Base-by-base conservation (phyloP, 352 stramenopile genomes). In the Pythium oligandrum region DNA sequence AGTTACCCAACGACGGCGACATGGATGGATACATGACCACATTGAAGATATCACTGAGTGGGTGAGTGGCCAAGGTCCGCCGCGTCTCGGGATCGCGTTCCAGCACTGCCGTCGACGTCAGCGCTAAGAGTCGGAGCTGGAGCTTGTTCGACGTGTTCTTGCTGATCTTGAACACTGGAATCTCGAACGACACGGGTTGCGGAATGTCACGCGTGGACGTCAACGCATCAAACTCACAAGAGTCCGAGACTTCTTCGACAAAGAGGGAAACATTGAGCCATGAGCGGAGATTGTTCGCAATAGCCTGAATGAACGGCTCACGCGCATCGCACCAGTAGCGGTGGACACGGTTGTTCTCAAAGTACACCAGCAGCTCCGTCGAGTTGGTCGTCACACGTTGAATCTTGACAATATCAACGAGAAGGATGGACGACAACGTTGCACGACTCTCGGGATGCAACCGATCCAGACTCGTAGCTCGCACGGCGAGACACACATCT, bases 391-490 rank as follows among this genome's bases (percentile, higher is more conserved):
- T 90, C 33, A 95, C 75, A 10, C 83, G 81, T 50, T 95, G 85
- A 46, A 95, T 87, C 65, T 95, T 95, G 59, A 95, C 77, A 55
- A 95, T 91, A 57, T 93, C 81, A 57, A 91, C 93, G 4, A 95
- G 53, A 53, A 93, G 58, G 53, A 91, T 89, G 3, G 85, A 95
- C 35, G 82, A 92, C 37, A 92, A 53, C 17, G 83, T 90, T 6
- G 70, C 67, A 34, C 76, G 76, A 8, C 67, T 86, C 33, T 92
- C 64, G 6, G 61, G 57, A 43, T 95, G 76, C 37, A 95, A 55
- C 17, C 85, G 71, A 53, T 93, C 85, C 39, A 93, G 65, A 43
- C 82, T 93, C 6, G 84, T 78, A 0, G 82, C 82, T 3, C 84
- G 78, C 5, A 95, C 84, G 4, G 83, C 84, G 8, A 95, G 55